phyloP scores from a whole-genome alignment of 2,329 filamentous ascomycete species.

The Phialocephala sp. region DNA sequence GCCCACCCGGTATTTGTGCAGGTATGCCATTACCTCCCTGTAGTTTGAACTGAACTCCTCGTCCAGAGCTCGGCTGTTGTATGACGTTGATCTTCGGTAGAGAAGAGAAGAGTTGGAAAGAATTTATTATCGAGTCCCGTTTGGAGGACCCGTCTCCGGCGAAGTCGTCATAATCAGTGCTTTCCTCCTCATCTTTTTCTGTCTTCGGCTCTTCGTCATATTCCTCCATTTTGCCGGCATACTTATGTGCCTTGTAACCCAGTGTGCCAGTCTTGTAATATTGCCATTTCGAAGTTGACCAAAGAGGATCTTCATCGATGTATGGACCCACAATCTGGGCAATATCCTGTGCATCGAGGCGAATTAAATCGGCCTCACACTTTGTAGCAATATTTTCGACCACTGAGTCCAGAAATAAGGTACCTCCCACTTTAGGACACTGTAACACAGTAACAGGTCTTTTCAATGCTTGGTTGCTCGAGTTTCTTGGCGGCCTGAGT shows the following conservation, averaged over 20 bases:
- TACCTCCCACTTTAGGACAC: slow-evolving; percentile 61
- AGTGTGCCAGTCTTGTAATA: slow-evolving; percentile 56
- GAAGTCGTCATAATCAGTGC: neutral
- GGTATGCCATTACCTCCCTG: slow-evolving; percentile 13
- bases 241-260: slow-evolving; percentile 61
- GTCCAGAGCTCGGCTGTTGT: neutral
- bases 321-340: slow-evolving; percentile 73
- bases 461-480: slow-evolving; percentile 47
- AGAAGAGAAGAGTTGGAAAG: neutral
- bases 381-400: slow-evolving; percentile 67
- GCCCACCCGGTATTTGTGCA: slow-evolving; percentile 35
- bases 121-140: neutral
- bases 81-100: neutral
- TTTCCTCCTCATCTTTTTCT: slow-evolving; percentile 18
- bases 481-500: slow-evolving; percentile 47
- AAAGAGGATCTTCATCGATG: slow-evolving; percentile 63
- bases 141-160: slow-evolving; percentile 35
- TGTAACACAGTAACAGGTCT: slow-evolving; percentile 64
- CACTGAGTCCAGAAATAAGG: slow-evolving; percentile 61
- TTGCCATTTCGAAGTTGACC: slow-evolving; percentile 22
- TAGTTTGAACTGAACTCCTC: slow-evolving; percentile 8
- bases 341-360: slow-evolving; percentile 71
- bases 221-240: slow-evolving; percentile 59
- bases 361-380: slow-evolving; percentile 69
- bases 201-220: slow-evolving; percentile 49